Evolutionary conservation across 306 rosid species (phyloP).

Genomic region (Gastrolobium bilobum): DNA sequence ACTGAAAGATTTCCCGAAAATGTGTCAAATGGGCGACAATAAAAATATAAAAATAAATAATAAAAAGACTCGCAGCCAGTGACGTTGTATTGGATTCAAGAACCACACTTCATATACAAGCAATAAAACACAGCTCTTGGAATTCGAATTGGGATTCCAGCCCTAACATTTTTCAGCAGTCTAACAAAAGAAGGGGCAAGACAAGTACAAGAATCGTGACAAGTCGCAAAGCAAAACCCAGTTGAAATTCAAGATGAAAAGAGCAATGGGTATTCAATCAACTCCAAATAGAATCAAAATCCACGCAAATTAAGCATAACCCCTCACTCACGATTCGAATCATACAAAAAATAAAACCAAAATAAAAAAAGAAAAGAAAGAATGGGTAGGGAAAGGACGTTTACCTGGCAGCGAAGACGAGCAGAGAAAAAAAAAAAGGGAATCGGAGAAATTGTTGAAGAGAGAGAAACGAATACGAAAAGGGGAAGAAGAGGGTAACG

Average conservation of each 20-base stretch:
- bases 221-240: slow-evolving; percentile 38
- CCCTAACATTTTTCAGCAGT: slow-evolving; percentile 45
- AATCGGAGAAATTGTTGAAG: slow-evolving; percentile 36
- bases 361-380: neutral
- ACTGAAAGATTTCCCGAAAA: slow-evolving; percentile 25
- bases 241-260: slow-evolving; percentile 46
- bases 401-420: slow-evolving; percentile 55
- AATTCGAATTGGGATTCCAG: slow-evolving; percentile 47
- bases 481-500: neutral
- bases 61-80: slow-evolving; percentile 24
- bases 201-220: slow-evolving; percentile 26
- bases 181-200: neutral
- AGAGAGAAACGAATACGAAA: slow-evolving; percentile 32
- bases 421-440: slow-evolving; percentile 31
- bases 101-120: slow-evolving; percentile 40
- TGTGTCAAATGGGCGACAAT: neutral
- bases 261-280: slow-evolving; percentile 51
- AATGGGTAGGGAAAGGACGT: neutral
- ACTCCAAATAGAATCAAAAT: slow-evolving; percentile 22
- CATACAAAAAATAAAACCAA: neutral
- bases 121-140: neutral
- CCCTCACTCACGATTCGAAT: slow-evolving; percentile 38
- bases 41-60: neutral
- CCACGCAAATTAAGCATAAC: slow-evolving; percentile 39
- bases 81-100: slow-evolving; percentile 31